Conservation (phyloP, 2,329 filamentous ascomycete species). For the Fusarium sp. region DNA sequence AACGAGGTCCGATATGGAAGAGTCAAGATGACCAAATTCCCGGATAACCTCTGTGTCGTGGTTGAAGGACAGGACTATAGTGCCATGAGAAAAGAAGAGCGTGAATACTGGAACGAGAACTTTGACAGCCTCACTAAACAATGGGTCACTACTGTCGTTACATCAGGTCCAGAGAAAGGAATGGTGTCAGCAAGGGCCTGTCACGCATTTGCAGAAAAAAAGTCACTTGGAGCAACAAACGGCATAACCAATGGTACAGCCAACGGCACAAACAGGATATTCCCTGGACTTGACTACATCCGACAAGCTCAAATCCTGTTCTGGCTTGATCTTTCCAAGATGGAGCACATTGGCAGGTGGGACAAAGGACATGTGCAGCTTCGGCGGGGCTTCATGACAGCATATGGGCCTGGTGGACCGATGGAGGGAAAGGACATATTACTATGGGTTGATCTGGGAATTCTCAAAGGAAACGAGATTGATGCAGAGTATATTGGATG, state of each 20-base stretch:
- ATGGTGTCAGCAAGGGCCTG: neutral
- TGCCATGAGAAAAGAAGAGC: neutral
- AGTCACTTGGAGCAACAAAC: neutral
- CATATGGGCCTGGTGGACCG: constrained; percentile 16
- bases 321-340: constrained; percentile 25
- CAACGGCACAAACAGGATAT: neutral
- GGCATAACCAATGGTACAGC: neutral
- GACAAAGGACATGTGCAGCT: constrained; percentile 34
- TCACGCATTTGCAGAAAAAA: neutral
- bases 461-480: constrained; percentile 25
- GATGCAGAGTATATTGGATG: constrained; percentile 34
- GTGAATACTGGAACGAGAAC: neutral
- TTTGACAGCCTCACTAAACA: neutral
- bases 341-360: constrained; percentile 31
- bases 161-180: neutral
- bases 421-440: constrained; percentile 17
- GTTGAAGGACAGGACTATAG: neutral
- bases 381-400: constrained; percentile 13
- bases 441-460: constrained; percentile 34
- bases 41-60: neutral
- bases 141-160: neutral
- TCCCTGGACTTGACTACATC: constrained; percentile 13
- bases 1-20: neutral
- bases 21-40: neutral
- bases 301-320: constrained; percentile 26